Percentiles rank a stretch among this genome's conserved stretches.
Evolutionary conservation across 2,329 filamentous ascomycete species (phyloP).

Genomic region (Epicoccum sorghinum): DNA sequence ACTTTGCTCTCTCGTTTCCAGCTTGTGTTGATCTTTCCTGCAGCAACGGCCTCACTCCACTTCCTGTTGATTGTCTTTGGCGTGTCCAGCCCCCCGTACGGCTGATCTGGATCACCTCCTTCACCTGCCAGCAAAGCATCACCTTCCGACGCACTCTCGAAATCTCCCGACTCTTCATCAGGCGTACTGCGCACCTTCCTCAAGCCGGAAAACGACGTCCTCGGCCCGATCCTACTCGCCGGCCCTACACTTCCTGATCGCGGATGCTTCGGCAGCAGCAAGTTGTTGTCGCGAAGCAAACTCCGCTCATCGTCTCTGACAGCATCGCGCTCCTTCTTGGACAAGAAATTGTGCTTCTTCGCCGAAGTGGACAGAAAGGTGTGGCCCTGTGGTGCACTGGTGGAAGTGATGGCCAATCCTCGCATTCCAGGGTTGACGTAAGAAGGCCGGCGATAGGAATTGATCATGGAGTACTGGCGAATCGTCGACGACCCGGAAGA

Average conservation of each 20-base stretch:
- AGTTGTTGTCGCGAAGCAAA: conserved; percentile 64
- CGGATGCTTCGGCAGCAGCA: conserved; percentile 61
- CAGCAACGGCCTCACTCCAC: conserved; percentile 74
- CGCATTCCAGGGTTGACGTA: conserved; percentile 75
- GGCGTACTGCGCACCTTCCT: conserved; percentile 36
- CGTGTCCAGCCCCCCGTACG: conserved; percentile 56
- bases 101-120: conserved; percentile 45
- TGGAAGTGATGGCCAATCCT: conserved; percentile 71
- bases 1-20: conserved; percentile 91
- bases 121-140: conserved; percentile 54
- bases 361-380: conserved; percentile 24
- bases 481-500: conserved; percentile 53
- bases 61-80: conserved; percentile 52
- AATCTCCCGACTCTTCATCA: conserved; percentile 39
- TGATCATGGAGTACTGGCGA: conserved; percentile 59
- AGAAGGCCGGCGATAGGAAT: conserved; percentile 76
- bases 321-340: conserved; percentile 59
- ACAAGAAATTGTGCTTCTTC: conserved; percentile 51
- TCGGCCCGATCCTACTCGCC: conserved; percentile 33
- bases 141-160: conserved; percentile 48
- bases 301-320: conserved; percentile 63
- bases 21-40: conserved; percentile 83
- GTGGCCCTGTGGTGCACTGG: conserved; percentile 52
- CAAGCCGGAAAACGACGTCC: conserved; percentile 38
- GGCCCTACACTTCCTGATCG: conserved; percentile 42